phyloP scores from a whole-genome alignment of 2,329 filamentous ascomycete species.

The Cadophora luteo-olivacea region DNA sequence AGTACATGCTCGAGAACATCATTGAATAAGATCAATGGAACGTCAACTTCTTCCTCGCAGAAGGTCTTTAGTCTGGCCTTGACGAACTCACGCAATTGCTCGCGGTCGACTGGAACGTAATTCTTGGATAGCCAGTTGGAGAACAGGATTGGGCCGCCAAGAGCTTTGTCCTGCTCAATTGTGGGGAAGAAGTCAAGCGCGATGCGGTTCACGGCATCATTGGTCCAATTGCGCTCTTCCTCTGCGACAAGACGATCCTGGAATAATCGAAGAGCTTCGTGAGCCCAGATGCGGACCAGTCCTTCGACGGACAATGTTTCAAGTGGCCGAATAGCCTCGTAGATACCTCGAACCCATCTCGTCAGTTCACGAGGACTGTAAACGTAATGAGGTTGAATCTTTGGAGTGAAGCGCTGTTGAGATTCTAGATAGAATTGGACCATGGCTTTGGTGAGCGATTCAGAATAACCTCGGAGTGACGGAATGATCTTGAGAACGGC shows the following conservation, averaged over 20 bases:
- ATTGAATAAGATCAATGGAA: constrained; percentile 98
- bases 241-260: constrained; percentile 95
- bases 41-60: constrained; percentile 99
- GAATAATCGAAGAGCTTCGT: constrained; percentile 95
- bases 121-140: constrained; percentile 99
- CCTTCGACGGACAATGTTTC: constrained; percentile 90
- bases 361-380: constrained; percentile 99
- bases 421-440: constrained; percentile 95
- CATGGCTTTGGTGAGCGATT: constrained; percentile 95
- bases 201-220: constrained; percentile 84
- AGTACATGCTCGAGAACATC: constrained; percentile 98
- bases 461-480: constrained; percentile 91
- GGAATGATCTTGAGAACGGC: constrained; percentile 97
- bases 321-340: constrained; percentile 93
- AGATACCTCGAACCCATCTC: constrained; percentile 95
- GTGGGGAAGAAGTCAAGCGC: constrained; percentile 92
- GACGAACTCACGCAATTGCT: constrained; percentile 94
- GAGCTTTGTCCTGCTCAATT: constrained; percentile 87
- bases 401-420: constrained; percentile 90
- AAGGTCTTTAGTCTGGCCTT: constrained; percentile 97
- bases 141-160: constrained; percentile 93
- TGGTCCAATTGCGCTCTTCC: constrained; percentile 94
- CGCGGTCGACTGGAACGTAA: constrained; percentile 94
- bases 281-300: constrained; percentile 95
- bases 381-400: constrained; percentile 98